Evolutionary conservation across 495 filamentous ascomycete genomes (phyloP), one percentile per base, ranked within the genome.

Genomic region (Daldinia vernicosa): DNA sequence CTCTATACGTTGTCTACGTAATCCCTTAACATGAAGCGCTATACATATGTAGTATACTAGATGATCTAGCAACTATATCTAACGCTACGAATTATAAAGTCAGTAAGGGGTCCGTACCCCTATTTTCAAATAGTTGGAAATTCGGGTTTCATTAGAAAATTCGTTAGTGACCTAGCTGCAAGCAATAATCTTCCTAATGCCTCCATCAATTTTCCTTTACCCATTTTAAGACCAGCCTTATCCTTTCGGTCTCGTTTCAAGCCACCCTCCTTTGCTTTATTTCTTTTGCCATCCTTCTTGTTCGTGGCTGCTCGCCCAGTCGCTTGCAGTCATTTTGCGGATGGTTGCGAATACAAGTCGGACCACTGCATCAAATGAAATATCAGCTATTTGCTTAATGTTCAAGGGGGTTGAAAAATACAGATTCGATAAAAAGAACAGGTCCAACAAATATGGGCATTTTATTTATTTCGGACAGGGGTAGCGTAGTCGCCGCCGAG

Each of bases 251-350:
- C 7, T 35, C 33, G 33, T 14, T 14, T 6, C 33, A 14, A 35
- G 33, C 17, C 12, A 60, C 8, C 58, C 22, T 19, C 26, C 4
- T 30, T 55, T 28, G n/a, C 12, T 17, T 50, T 24, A 24, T 43
- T 14, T 53, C 17, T 37, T 61, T 12, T 40, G 45, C 15, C 19
- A 24, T 51, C 45, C 40, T 6, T 64, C 71, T 32, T 30, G 40
- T 30, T 62, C 54, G 47, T 37, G 57, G n/a, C 56, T 74, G 59
- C 67, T 70, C 22, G 43, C 60, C 74, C 70, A 75, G 64, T 76
- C 75, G 57, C 57, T 58, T 19, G 35, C 39, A 35, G 70, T 70
- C 74, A 76, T 74, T 60, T 67, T 72, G 68, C 74, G 75, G n/a
- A 71, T 55, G 39, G 72, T 58, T 15, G 71, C 65, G 56, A 76